A percentile compares a stretch with the other conserved stretches of the same genome.
Evolutionary conservation across 2,329 filamentous ascomycete genomes (phyloP).

Genomic region (Sarocladium oryzae): DNA sequence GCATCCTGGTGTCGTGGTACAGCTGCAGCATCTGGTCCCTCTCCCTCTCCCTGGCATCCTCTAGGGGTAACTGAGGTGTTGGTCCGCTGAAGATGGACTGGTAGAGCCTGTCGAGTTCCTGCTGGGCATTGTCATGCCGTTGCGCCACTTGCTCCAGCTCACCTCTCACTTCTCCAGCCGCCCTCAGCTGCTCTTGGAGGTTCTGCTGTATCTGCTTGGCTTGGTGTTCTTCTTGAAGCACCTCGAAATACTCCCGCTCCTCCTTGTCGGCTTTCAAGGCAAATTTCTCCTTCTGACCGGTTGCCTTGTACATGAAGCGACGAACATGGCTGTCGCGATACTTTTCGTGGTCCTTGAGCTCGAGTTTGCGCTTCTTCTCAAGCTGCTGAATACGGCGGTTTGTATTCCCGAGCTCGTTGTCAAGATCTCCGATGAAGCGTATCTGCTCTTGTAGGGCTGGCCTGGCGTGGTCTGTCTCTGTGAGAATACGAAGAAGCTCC

Average conservation of each 20-base stretch:
- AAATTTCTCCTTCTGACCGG: slow-evolving; percentile 35
- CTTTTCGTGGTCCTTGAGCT: slow-evolving; percentile 44
- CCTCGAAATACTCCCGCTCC: slow-evolving; percentile 44
- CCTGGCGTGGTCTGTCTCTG: slow-evolving; percentile 41
- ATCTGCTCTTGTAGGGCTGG: slow-evolving; percentile 39
- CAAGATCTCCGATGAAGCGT: slow-evolving; percentile 38
- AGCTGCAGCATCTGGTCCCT: slow-evolving; percentile 26
- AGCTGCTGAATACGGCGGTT: slow-evolving; percentile 32
- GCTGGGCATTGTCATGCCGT: slow-evolving; percentile 33
- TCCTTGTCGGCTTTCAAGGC: slow-evolving; percentile 43
- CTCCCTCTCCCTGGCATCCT: slow-evolving; percentile 39
- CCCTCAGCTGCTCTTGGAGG: slow-evolving; percentile 31
- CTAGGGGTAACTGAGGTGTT: slow-evolving; percentile 46
- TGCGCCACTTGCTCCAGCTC: slow-evolving; percentile 29
- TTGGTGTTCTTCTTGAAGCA: slow-evolving; percentile 40
- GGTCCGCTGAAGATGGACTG: slow-evolving; percentile 46
- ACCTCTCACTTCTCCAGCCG: slow-evolving; percentile 29
- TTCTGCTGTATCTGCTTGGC: slow-evolving; percentile 35
- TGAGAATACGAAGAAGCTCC: slow-evolving; percentile 38
- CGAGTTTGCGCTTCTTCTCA: slow-evolving; percentile 35
- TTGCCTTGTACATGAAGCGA: slow-evolving; percentile 44
- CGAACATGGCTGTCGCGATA: slow-evolving; percentile 46
- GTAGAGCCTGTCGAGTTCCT: slow-evolving; percentile 39
- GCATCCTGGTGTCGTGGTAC: slow-evolving; percentile 30
- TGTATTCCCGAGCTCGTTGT: slow-evolving; percentile 29